A percentile compares a stretch with the other conserved stretches of the same genome.
Evolutionary conservation across 805 yeast genomes (phyloP).

Genomic region (Candida bentonensis): DNA sequence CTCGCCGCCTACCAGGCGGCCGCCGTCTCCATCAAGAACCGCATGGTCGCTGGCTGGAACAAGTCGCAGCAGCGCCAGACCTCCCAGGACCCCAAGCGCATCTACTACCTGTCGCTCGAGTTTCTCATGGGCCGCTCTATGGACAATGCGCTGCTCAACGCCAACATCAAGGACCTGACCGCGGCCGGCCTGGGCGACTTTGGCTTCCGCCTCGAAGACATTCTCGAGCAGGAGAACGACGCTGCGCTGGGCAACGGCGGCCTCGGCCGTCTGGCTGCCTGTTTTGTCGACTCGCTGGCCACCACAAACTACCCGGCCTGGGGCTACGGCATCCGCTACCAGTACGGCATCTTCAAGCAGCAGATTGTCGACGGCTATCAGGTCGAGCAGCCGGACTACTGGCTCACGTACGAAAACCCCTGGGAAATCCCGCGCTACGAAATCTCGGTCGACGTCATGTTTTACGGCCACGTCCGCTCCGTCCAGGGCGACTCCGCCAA

Average conservation of each 20-base stretch:
- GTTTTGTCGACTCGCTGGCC: slow-evolving; percentile 79
- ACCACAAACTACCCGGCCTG: slow-evolving; percentile 84
- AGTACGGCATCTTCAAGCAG: slow-evolving; percentile 87
- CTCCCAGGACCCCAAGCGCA: slow-evolving; percentile 66
- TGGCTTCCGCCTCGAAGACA: slow-evolving; percentile 81
- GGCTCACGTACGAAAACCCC: slow-evolving; percentile 81
- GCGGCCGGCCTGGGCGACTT: slow-evolving; percentile 45
- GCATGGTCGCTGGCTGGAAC: slow-evolving; percentile 76
- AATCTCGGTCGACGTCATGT: slow-evolving; percentile 79
- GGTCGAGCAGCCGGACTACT: slow-evolving; percentile 88
- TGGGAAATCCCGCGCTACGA: slow-evolving; percentile 88
- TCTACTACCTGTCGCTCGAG: slow-evolving; percentile 76
- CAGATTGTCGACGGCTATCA: slow-evolving; percentile 84
- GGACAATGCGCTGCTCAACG: slow-evolving; percentile 84
- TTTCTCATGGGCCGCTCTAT: slow-evolving; percentile 90
- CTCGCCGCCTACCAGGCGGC: slow-evolving; percentile 89
- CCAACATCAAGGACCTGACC: slow-evolving; percentile 50
- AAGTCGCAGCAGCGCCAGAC: slow-evolving; percentile 87
- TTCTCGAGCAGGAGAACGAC: slow-evolving; percentile 77
- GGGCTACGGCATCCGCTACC: slow-evolving; percentile 92
- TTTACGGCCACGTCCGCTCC: slow-evolving; percentile 58
- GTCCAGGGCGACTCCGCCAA: slow-evolving; percentile 43
- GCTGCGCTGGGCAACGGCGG: slow-evolving; percentile 96
- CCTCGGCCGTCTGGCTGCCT: slow-evolving; percentile 85
- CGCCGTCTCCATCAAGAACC: slow-evolving; percentile 64